Conservation (phyloP, 140 eudicot species). For the Anethum foeniculum region DNA sequence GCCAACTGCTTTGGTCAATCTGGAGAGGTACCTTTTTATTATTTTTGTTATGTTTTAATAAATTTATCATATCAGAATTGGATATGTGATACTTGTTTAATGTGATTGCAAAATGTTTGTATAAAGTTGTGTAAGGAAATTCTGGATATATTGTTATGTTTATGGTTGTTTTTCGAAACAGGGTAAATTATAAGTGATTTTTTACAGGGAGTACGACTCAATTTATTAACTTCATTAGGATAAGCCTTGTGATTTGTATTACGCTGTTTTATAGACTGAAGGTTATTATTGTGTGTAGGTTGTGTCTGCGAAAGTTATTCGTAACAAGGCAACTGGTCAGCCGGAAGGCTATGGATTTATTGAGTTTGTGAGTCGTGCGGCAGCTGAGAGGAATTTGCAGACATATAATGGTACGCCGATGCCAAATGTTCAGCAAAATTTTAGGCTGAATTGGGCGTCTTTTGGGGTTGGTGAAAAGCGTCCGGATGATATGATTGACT, state of each 20-base stretch:
- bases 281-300: constrained; percentile 39
- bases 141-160: too few relatives aligned
- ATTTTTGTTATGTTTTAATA: background rate
- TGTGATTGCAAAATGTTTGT: background rate
- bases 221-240: background rate
- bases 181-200: background rate
- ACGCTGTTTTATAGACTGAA: background rate
- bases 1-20: constrained; percentile 46
- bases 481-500: constrained; percentile 52
- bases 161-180: background rate
- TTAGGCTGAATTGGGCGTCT: constrained; percentile 88
- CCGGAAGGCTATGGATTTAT: constrained; percentile 91
- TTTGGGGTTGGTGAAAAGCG: constrained; percentile 88
- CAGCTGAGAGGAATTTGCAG: constrained; percentile 77
- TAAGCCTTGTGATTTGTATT: too few relatives aligned
- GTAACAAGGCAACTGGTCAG: constrained; percentile 77
- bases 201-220: too few relatives aligned
- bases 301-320: constrained; percentile 73
- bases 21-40: constrained; percentile 51
- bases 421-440: constrained; percentile 73
- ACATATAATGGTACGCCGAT: constrained; percentile 58
- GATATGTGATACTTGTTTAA: background rate
- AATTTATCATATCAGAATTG: background rate
- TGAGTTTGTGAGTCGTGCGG: constrained; percentile 70
- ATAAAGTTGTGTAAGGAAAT: background rate